Evolutionary conservation across 208 protist species (phyloP).

Genomic region (Angomonas ambiguus): DNA sequence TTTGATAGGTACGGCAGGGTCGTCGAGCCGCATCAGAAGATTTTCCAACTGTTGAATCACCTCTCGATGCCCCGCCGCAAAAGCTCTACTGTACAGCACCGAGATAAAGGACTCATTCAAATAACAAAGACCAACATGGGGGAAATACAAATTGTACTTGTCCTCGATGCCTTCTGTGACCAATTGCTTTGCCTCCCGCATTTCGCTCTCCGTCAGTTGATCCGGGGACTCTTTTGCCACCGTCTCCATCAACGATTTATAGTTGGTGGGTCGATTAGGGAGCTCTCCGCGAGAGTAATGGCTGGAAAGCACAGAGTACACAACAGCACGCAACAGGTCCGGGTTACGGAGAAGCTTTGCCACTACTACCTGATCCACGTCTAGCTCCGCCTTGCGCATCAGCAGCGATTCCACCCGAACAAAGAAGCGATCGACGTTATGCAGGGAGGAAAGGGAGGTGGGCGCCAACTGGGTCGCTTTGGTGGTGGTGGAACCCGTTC

Average conservation of each 20-base stretch:
- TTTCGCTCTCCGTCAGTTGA: constrained; percentile 22
- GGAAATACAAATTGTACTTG: constrained; percentile 70
- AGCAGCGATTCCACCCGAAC: constrained; percentile 44
- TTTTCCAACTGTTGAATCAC: constrained; percentile 79
- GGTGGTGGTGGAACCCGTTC: constrained; percentile 65
- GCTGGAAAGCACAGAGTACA: constrained; percentile 30
- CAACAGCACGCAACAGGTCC: constrained; percentile 20
- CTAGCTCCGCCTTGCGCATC: constrained; percentile 15
- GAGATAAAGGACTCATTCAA: constrained; percentile 76
- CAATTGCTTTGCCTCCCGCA: constrained; percentile 22
- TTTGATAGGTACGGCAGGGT: neutral
- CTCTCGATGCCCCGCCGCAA: constrained; percentile 38
- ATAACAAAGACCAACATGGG: constrained; percentile 37
- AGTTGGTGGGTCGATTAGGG: constrained; percentile 13
- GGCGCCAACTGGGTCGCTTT: constrained; percentile 64
- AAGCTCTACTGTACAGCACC: constrained; percentile 63
- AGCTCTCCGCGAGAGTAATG: constrained; percentile 32
- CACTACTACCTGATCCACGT: constrained; percentile 10
- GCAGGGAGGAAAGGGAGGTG: constrained; percentile 51
- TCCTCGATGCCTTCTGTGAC: constrained; percentile 69
- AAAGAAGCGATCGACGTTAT: constrained; percentile 49
- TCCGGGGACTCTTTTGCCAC: neutral
- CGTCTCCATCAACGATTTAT: neutral
- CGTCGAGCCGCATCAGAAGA: constrained; percentile 52
- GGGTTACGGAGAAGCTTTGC: constrained; percentile 32